These are phyloP conservation scores for Candida khao-thaluensis DNA, from an alignment of 805 yeast genomes.

Conservation along the genomic window DNA sequence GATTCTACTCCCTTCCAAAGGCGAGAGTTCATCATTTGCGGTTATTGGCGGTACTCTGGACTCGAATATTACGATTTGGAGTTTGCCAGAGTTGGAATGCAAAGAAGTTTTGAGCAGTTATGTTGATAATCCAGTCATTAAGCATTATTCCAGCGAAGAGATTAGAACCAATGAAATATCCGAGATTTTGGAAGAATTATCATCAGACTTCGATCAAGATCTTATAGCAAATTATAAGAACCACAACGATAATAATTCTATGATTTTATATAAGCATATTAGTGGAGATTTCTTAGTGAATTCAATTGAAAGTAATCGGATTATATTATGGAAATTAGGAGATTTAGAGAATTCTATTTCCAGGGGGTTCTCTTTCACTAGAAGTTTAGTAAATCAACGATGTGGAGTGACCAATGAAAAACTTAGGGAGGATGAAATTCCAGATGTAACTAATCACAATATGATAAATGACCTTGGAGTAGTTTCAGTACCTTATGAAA, in stretches of 20 bases:
- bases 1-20: constrained; percentile 11
- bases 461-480: constrained; percentile 42
- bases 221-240: not conserved
- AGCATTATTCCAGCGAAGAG: constrained; percentile 24
- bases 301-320: constrained; percentile 5
- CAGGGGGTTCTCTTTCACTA: constrained; percentile 8
- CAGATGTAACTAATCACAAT: constrained; percentile 38
- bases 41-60: constrained; percentile 44
- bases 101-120: constrained; percentile 27
- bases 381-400: constrained; percentile 8
- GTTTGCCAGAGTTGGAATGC: constrained; percentile 63
- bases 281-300: constrained; percentile 10
- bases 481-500: constrained; percentile 50
- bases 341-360: constrained; percentile 14
- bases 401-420: constrained; percentile 13
- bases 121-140: constrained; percentile 9
- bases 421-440: not conserved
- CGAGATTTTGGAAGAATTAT: constrained; percentile 12
- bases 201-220: constrained; percentile 12
- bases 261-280: constrained; percentile 9
- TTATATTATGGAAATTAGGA: constrained; percentile 14
- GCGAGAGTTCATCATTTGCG: constrained; percentile 13
- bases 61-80: constrained; percentile 72
- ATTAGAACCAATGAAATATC: constrained; percentile 16
- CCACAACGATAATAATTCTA: not conserved